Evolutionary conservation across 768 basidiomycete species (phyloP), one percentile per base, ranked within the genome.

Genomic region (Termitomyces sp.): DNA sequence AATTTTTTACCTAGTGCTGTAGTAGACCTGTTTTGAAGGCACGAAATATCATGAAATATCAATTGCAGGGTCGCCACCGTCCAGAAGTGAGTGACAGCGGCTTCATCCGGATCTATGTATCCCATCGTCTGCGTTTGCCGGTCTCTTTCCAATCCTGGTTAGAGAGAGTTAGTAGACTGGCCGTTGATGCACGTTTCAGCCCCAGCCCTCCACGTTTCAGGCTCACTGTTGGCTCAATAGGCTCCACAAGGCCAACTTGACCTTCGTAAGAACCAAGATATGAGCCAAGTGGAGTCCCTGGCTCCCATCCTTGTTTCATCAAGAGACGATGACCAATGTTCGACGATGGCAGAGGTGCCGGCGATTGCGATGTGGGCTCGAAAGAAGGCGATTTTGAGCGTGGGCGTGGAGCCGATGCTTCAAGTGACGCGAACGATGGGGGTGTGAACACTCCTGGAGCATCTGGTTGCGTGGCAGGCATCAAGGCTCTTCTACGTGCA

Each of bases 241-340:
- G 87, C 28, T 81, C 83, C n/a, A 82, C 69, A 15, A 85, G 68
- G 15, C 77, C 78, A 46, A 63, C 68, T 37, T 71, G 67, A 33
- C 67, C 74, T 31, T 74, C 75, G 11, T 68, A 66, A 11, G 60
- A 26, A 17, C 64, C 66, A 17, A 61, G 59, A 7, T 67, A 52
- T 14, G 64, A 58, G 3, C 83, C 83, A 17, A 87, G 75, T 3
- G 78, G 73, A 23, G 76, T 75, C 1, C 89, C 90, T 9, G 87
- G 89, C 17, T 75, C 72, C 91, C 90, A 92, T 1, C 89, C 89
- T 67, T 88, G 87, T 66, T 84, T 86, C 67, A 84, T 72, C 0
- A 91, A 73, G 31, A 92, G 71, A 38, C 74, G 77, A 63, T 87
- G 83, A 0, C 89, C 91, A 53, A 91, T 71, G 63, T 89, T 91